Conservation (phyloP, 2,329 filamentous ascomycete species). For the Trichoderma sp. region DNA sequence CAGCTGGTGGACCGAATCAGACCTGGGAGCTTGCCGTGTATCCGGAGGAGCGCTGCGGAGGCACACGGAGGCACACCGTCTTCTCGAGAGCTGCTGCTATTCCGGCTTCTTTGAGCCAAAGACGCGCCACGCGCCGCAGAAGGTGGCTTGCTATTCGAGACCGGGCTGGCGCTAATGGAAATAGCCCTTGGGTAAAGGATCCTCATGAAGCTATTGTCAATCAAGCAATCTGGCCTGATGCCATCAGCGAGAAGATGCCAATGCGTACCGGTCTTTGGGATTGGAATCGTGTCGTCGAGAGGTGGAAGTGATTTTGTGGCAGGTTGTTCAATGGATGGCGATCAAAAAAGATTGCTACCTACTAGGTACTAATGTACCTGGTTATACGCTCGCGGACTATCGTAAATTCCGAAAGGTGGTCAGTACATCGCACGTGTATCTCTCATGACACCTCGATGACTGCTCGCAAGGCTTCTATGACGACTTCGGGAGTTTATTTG, state of each 20-base stretch:
- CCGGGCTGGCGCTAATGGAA: background rate
- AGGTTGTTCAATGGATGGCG: background rate
- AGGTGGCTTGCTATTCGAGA: background rate
- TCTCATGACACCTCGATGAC: background rate
- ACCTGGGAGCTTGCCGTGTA: constrained; percentile 11
- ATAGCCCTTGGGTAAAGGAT: background rate
- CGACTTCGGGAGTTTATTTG: background rate
- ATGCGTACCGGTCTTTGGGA: background rate
- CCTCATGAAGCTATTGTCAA: background rate
- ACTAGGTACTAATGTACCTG: too few relatives aligned
- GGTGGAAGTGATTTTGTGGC: background rate
- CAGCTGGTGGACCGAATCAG: constrained; percentile 9
- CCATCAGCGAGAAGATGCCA: background rate
- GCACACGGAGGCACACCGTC: background rate
- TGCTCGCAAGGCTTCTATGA: background rate
- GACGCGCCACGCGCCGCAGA: background rate
- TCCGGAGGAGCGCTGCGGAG: constrained; percentile 10
- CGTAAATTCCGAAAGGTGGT: background rate
- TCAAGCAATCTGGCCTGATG: background rate
- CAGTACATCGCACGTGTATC: background rate
- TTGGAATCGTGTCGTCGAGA: background rate
- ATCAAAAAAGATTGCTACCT: background rate
- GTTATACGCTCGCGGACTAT: background rate
- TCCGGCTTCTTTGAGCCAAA: background rate
- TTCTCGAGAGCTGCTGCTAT: background rate